Base-by-base conservation (phyloP, 306 rosid species). In the Lagenaria siceraria region DNA sequence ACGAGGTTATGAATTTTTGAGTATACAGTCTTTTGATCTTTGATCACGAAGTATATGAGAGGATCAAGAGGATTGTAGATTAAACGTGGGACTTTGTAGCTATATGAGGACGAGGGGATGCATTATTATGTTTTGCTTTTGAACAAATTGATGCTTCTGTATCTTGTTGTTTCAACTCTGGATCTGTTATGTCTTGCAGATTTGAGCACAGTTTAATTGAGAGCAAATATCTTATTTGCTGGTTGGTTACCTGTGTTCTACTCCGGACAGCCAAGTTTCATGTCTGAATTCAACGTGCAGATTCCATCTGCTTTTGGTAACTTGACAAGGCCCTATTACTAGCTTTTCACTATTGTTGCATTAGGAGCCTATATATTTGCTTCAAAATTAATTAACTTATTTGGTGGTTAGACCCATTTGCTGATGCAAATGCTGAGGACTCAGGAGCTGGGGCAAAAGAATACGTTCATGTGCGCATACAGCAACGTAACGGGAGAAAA, bases 351-450 rank as follows among this genome's bases (percentile, higher is more conserved):
- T 1, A 1, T 49, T 51, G n/a, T 52, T 24, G 76, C 40, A 1
- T 27, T 12, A 13, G 22, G 25, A 25, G 38, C 4, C 38, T 72
- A 6, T 3, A 48, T 18, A 0, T 49, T 72, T 5, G 59, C 29
- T 71, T 71, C 7, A 7, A 71, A 29, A 9, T 0, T 48, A 29
- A 72, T 51, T 9, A 10, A 17, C 4, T 8, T 49, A 0, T 49
- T 51, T 51, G 13, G 14, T 72, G 42, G 77, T 48, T 35, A 83
- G 89, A 86, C 74, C 89, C 89, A 52, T 86, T 86, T 81, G 89
- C 87, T 61, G 89, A 86, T 75, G 87, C 87, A 75, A 83, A 84
- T 82, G 85, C 85, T 79, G 89, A 83, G 83, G 87, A 86, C 82
- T 79, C 89, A 15, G 83, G 89, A 63, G 89, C 85, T 18, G 87